These are phyloP conservation scores for Metschnikowia sp. DNA, from an alignment of 805 yeast species.

Conservation along the genomic window DNA sequence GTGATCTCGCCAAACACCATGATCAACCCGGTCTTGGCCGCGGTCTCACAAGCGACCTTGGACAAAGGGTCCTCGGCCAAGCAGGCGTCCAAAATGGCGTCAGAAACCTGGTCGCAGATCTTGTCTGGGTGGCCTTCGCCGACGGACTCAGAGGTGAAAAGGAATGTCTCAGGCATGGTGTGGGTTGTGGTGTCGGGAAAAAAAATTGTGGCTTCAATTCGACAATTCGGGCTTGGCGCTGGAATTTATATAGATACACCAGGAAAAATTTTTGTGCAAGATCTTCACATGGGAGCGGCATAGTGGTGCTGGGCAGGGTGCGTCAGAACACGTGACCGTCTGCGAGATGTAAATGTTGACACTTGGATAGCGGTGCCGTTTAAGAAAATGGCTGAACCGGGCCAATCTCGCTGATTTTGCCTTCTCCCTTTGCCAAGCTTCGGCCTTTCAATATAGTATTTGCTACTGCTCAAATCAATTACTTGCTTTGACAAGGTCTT, in stretches of 20 bases:
- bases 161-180: slow-evolving; percentile 41
- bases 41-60: slow-evolving; percentile 99
- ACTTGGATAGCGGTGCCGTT: no score
- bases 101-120: slow-evolving; percentile 98
- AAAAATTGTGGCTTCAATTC: background rate
- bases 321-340: slow-evolving; percentile 15
- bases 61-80: slow-evolving; percentile 92
- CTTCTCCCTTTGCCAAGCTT: no score
- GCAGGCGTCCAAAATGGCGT: slow-evolving; percentile 98
- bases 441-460: no score
- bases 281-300: slow-evolving; percentile 7
- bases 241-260: slow-evolving; percentile 6
- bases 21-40: slow-evolving; percentile 98
- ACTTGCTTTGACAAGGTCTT: background rate
- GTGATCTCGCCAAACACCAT: slow-evolving; percentile 99
- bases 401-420: no score
- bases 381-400: no score
- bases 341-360: background rate
- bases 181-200: background rate
- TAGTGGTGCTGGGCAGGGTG: slow-evolving; percentile 2
- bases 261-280: slow-evolving; percentile 8
- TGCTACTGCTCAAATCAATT: no score
- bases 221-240: background rate
- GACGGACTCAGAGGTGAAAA: slow-evolving; percentile 83
- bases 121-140: slow-evolving; percentile 96